Evolutionary conservation across 2,329 filamentous ascomycete genomes (phyloP).

Genomic region (Verticillium klebahnii): DNA sequence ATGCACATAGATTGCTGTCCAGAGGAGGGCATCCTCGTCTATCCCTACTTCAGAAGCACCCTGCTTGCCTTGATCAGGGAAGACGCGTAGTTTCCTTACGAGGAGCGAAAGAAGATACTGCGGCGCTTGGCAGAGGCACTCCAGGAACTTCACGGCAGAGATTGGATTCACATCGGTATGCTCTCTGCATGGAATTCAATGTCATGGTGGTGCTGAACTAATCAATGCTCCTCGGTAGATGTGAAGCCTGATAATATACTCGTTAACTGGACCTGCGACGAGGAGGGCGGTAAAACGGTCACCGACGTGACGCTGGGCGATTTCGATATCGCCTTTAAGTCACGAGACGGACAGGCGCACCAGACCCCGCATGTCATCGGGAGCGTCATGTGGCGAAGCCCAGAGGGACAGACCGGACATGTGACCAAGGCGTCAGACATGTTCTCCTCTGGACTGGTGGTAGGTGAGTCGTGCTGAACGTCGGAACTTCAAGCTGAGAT

Average conservation of each 20-base stretch:
- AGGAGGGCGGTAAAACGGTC: constrained; percentile 23
- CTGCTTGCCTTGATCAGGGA: constrained; percentile 26
- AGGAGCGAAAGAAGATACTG: constrained; percentile 27
- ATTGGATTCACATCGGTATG: constrained; percentile 29
- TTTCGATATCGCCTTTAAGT: constrained; percentile 28
- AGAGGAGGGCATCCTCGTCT: constrained; percentile 21
- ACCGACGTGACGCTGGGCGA: constrained; percentile 27
- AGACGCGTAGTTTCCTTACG: constrained; percentile 21
- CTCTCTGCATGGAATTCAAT: constrained; percentile 10
- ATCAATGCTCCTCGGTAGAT: constrained; percentile 22
- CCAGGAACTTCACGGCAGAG: constrained; percentile 27
- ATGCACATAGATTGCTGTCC: background rate
- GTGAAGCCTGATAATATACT: constrained; percentile 34
- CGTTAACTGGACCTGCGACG: constrained; percentile 26
- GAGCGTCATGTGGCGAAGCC: constrained; percentile 34
- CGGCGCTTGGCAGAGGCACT: constrained; percentile 25
- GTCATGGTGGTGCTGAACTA: constrained; percentile 12
- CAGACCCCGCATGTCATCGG: constrained; percentile 23
- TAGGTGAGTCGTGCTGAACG: constrained; percentile 18
- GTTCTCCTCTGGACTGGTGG: constrained; percentile 31
- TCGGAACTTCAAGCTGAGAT: constrained; percentile 12
- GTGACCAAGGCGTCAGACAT: constrained; percentile 29
- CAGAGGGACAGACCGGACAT: constrained; percentile 29
- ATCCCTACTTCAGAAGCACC: constrained; percentile 26
- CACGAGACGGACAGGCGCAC: constrained; percentile 18